Conservation (phyloP, 75 land plant species). For the Gnetum montanum region DNA sequence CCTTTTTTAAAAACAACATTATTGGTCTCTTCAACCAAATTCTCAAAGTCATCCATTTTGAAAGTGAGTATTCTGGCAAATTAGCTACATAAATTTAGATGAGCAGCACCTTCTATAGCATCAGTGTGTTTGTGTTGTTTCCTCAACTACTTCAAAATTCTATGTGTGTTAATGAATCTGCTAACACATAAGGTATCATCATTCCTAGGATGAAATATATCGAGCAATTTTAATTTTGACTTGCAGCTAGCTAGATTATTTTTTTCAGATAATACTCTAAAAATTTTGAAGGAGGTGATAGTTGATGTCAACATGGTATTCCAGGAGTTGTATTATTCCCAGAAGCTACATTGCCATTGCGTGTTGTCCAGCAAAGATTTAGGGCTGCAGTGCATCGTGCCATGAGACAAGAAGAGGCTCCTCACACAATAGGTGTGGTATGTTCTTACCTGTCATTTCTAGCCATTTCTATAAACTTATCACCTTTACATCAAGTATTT, state of each 20-base stretch:
- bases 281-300: not conserved
- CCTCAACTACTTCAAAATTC: not conserved
- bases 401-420: conserved; percentile 57
- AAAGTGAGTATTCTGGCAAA: too few relatives aligned
- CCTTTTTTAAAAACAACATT: too few relatives aligned
- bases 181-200: too few relatives aligned
- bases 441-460: conserved; percentile 2
- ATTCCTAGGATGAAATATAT: too few relatives aligned
- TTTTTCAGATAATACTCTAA: not conserved
- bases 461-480: not conserved
- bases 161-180: not conserved
- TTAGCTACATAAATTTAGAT: too few relatives aligned
- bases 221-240: too few relatives aligned
- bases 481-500: too few relatives aligned
- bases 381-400: conserved; percentile 75
- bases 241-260: not conserved
- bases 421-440: conserved; percentile 86
- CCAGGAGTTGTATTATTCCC: conserved; percentile 95
- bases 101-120: too few relatives aligned
- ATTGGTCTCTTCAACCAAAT: too few relatives aligned
- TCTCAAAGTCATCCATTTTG: too few relatives aligned
- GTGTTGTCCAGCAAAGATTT: conserved; percentile 67
- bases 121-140: too few relatives aligned
- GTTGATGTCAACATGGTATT: not conserved
- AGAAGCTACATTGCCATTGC: conserved; percentile 85